Percentiles rank a stretch among this genome's conserved stretches.
phyloP scores from a whole-genome alignment of 2,329 filamentous ascomycete genomes.

The Fusarium sp. region DNA sequence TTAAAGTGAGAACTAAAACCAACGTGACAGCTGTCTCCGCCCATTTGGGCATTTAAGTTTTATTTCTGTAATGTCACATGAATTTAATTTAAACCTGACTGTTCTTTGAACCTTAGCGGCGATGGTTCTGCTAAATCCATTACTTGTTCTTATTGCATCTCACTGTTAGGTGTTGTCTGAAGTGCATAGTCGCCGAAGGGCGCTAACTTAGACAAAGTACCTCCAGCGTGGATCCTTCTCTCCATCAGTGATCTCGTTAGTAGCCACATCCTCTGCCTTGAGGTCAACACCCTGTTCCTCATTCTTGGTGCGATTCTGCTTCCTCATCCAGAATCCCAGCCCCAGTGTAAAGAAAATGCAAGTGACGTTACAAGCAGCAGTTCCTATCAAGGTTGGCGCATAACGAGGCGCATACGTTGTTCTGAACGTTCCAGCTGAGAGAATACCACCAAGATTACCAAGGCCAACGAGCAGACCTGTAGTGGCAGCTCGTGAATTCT shows the following conservation, averaged over 20 bases:
- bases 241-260: not conserved
- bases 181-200: too few relatives aligned
- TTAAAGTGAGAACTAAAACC: too few relatives aligned
- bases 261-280: not conserved
- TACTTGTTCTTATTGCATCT: too few relatives aligned
- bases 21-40: too few relatives aligned
- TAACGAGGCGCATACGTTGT: conserved; percentile 61
- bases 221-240: not conserved
- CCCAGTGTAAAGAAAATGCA: conserved; percentile 35
- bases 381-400: conserved; percentile 58
- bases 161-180: too few relatives aligned
- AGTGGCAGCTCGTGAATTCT: conserved; percentile 59
- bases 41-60: too few relatives aligned
- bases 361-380: conserved; percentile 47
- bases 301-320: not conserved
- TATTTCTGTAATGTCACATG: too few relatives aligned
- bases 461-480: conserved; percentile 60
- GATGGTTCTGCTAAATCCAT: too few relatives aligned
- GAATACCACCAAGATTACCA: conserved; percentile 60
- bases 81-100: too few relatives aligned
- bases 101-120: too few relatives aligned
- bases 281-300: not conserved
- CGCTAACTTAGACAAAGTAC: not conserved
- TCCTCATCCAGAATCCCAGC: conserved; percentile 9
- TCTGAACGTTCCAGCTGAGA: conserved; percentile 58